A percentile compares a stretch with the other conserved stretches of the same genome.
Conservation (phyloP, 352 stramenopile genomes). For the Pythium sukuiense region DNA sequence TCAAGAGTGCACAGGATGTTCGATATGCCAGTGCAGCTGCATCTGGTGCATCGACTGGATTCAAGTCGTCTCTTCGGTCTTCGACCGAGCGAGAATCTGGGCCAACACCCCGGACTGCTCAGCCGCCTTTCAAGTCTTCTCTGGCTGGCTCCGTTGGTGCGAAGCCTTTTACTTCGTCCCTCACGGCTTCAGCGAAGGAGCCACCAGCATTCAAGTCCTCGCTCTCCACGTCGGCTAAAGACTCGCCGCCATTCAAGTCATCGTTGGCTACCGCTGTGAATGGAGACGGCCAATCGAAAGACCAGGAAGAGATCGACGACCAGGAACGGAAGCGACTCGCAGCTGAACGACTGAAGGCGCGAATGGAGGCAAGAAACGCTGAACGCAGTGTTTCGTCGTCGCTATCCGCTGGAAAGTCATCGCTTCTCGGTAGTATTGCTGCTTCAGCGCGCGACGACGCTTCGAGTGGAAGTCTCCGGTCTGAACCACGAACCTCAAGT, state of each 20-base stretch:
- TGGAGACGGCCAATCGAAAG: background rate
- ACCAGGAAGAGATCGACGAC: constrained; percentile 3
- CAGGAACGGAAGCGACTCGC: constrained; percentile 17
- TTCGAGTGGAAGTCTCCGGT: background rate
- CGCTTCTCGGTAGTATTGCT: background rate
- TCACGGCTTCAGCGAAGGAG: background rate
- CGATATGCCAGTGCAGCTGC: constrained; percentile 25
- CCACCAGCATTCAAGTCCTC: constrained; percentile 22
- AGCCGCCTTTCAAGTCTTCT: constrained; percentile 6
- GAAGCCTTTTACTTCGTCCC: background rate
- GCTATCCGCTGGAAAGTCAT: constrained; percentile 11
- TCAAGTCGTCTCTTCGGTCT: constrained; percentile 17
- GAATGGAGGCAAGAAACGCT: constrained; percentile 10
- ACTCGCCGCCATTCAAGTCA: background rate
- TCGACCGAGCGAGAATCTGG: background rate
- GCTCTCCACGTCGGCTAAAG: background rate
- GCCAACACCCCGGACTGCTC: background rate
- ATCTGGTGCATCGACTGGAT: background rate
- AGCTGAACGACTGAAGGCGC: constrained; percentile 16
- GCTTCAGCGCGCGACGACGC: background rate
- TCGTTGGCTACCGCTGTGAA: background rate
- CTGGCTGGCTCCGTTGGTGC: background rate
- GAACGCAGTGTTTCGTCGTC: constrained; percentile 6
- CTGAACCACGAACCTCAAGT: constrained; percentile 3
- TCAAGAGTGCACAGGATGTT: constrained; percentile 54